phyloP scores from a whole-genome alignment of 2,329 filamentous ascomycete genomes.

The Arthrocladium fulminans region DNA sequence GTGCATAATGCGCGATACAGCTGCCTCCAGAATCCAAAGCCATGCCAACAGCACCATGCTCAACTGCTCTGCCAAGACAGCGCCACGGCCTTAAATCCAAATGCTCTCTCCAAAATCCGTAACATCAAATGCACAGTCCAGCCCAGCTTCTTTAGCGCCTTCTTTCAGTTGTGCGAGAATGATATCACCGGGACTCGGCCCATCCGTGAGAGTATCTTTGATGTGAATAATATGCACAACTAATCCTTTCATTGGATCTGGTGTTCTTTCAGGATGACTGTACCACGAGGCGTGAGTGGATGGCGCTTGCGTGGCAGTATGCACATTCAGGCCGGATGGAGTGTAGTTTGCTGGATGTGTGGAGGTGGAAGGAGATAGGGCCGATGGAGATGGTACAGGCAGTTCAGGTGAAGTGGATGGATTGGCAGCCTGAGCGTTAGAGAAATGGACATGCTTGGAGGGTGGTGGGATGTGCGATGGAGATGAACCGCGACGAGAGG shows the following conservation, averaged over 20 bases:
- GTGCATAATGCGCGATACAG: too few relatives aligned
- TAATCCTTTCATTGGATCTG: conserved; percentile 52
- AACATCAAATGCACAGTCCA: conserved; percentile 75
- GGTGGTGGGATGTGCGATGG: neutral
- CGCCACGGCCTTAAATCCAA: neutral
- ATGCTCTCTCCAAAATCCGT: conserved; percentile 52
- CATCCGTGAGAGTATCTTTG: conserved; percentile 75
- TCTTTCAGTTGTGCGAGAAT: conserved; percentile 63
- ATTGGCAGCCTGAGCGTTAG: neutral
- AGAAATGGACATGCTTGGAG: conserved; percentile 7
- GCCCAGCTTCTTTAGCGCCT: conserved; percentile 53
- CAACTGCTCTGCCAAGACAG: neutral
- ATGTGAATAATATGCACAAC: conserved; percentile 86
- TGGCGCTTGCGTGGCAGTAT: neutral
- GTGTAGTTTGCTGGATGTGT: neutral
- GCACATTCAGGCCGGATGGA: neutral
- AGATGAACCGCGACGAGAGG: neutral
- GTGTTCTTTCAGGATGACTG: neutral
- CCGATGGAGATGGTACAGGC: neutral
- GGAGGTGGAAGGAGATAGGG: neutral
- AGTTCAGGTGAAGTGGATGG: neutral
- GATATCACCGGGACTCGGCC: conserved; percentile 51
- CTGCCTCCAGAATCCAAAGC: neutral
- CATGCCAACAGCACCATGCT: neutral
- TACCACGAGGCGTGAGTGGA: neutral